Evolutionary conservation across 2,329 filamentous ascomycete species (phyloP).

Genomic region (Aspergillus sp.): DNA sequence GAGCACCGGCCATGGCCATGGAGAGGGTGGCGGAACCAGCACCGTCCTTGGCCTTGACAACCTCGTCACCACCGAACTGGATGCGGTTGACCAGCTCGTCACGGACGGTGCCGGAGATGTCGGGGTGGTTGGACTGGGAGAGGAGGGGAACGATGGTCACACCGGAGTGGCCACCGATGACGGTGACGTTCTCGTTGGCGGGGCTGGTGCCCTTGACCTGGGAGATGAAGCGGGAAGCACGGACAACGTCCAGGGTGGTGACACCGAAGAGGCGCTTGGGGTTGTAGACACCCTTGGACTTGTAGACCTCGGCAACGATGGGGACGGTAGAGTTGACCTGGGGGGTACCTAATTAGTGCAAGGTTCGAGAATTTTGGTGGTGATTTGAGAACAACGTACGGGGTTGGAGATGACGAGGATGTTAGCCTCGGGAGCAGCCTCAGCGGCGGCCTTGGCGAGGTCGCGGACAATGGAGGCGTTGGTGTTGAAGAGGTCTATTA

Average conservation of each 20-base stretch:
- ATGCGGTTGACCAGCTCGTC: slow-evolving; percentile 86
- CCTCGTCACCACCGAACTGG: slow-evolving; percentile 98
- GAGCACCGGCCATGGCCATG: slow-evolving; percentile 94
- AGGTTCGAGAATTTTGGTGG: not conserved
- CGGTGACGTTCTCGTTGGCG: slow-evolving; percentile 88
- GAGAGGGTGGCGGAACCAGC: slow-evolving; percentile 95
- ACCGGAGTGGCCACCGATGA: slow-evolving; percentile 95
- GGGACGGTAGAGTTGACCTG: slow-evolving; percentile 97
- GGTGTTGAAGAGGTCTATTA: slow-evolving; percentile 95
- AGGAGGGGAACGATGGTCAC: slow-evolving; percentile 98
- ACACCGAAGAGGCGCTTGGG: slow-evolving; percentile 99
- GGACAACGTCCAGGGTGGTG: slow-evolving; percentile 98
- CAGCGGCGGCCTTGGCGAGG: slow-evolving; percentile 90
- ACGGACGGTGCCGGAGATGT: slow-evolving; percentile 74
- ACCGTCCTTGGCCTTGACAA: slow-evolving; percentile 98
- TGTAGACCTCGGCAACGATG: slow-evolving; percentile 96
- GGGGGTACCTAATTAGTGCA: slow-evolving; percentile 7
- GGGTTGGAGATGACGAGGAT: slow-evolving; percentile 98
- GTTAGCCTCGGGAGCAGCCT: slow-evolving; percentile 87
- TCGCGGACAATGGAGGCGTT: slow-evolving; percentile 99
- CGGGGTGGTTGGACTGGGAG: slow-evolving; percentile 85
- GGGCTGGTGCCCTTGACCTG: slow-evolving; percentile 91
- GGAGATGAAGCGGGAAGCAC: slow-evolving; percentile 95
- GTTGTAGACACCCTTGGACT: slow-evolving; percentile 94
- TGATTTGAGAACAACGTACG: slow-evolving; percentile 47